Conservation (phyloP, 2,329 filamentous ascomycete genomes). For the Penicillium sp. region DNA sequence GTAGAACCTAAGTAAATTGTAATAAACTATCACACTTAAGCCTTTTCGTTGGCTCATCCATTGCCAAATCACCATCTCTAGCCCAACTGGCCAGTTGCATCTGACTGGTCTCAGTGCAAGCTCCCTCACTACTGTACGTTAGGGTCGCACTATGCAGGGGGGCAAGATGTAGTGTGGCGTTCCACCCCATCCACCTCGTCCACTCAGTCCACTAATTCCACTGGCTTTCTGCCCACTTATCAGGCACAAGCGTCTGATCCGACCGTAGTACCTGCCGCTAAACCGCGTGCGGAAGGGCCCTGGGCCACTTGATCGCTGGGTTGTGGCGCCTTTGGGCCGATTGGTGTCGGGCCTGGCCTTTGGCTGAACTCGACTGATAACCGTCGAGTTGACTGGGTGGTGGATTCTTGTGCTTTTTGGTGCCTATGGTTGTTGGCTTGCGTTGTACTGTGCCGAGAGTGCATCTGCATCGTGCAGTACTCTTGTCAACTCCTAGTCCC, state of each 20-base stretch:
- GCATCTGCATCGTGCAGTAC: not conserved
- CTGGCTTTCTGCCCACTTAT: not conserved
- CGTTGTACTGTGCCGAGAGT: not conserved
- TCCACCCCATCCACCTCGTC: not conserved
- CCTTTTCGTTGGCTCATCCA: not conserved
- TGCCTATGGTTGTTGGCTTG: not conserved
- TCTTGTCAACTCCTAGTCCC: not conserved
- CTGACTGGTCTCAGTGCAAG: conserved; percentile 3
- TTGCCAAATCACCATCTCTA: not conserved
- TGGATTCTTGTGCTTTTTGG: not conserved
- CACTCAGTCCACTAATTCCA: not conserved
- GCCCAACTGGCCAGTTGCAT: not conserved
- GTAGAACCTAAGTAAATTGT: not conserved
- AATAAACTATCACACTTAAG: not conserved
- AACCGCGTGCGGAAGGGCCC: conserved; percentile 7
- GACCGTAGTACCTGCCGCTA: conserved; percentile 19
- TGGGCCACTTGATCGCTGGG: not conserved
- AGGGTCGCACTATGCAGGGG: conserved; percentile 1
- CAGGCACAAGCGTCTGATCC: conserved; percentile 7
- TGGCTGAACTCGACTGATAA: not conserved
- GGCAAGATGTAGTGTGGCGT: conserved; percentile 1
- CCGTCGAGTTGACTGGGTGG: not conserved
- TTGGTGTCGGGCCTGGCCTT: not conserved
- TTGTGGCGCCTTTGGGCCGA: conserved; percentile 1
- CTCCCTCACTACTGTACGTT: not conserved